Base-by-base conservation (phyloP, 2,329 filamentous ascomycete species). In the Ascosphaera apis region DNA sequence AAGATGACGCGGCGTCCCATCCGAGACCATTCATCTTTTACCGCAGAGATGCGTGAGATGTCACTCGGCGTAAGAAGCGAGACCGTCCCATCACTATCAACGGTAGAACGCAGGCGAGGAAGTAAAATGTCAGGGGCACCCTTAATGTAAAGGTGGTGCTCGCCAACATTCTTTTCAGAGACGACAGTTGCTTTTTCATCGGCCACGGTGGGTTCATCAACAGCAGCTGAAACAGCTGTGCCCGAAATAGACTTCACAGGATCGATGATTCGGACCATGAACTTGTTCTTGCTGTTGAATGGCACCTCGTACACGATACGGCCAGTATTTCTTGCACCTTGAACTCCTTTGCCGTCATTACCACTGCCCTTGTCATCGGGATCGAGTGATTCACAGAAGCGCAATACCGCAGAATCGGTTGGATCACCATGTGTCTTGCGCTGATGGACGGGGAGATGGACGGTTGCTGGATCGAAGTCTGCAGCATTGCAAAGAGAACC, bases 211-310 rank as follows among this genome's bases (percentile, higher is more conserved):
- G n/a, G n/a, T n/a, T n/a, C n/a, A n/a, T n/a, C n/a, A n/a, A n/a
- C n/a, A n/a, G n/a, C n/a, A n/a, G n/a, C n/a, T n/a, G n/a, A n/a
- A n/a, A n/a, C n/a, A n/a, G n/a, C n/a, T n/a, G n/a, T n/a, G n/a
- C n/a, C n/a, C n/a, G n/a, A n/a, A n/a, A n/a, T n/a, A n/a, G n/a
- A n/a, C n/a, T n/a, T n/a, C n/a, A n/a, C n/a, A n/a, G n/a, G n/a
- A n/a, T n/a, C n/a, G n/a, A 75, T 66, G 0, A 72, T 65, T 23
- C 69, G 64, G 37, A 83, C 67, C 70, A 82, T 83, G 49, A 72
- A 83, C 53, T 84, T 84, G 56, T 82, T 83, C 59, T 80, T 80
- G 55, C 74, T 80, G 56, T 83, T 83, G 52, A 84, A 84, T 0
- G 74, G 68, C 18, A 80, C 58, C 37, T 76, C 70, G 44, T 72